Evolutionary conservation across 768 basidiomycete genomes (phyloP).

Genomic region (Suillus cothurnatus): DNA sequence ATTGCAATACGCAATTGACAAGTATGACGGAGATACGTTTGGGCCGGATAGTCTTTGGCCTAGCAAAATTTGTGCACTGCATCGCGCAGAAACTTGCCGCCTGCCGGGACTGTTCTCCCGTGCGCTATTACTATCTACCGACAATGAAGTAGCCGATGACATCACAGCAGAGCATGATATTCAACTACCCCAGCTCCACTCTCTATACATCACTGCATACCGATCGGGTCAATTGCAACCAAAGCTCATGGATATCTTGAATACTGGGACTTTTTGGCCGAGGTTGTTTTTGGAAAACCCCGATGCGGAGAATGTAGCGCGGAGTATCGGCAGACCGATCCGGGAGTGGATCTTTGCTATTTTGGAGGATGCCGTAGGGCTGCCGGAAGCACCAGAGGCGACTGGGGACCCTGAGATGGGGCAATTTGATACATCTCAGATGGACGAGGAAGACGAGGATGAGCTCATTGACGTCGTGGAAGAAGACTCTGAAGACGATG

Average conservation of each 20-base stretch:
- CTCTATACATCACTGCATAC: slow-evolving; percentile 63
- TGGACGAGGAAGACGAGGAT: slow-evolving; percentile 51
- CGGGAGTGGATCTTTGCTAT: slow-evolving; percentile 69
- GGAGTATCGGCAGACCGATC: slow-evolving; percentile 64
- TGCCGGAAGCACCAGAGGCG: slow-evolving; percentile 41
- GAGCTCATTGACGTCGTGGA: slow-evolving; percentile 71
- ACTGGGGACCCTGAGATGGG: slow-evolving; percentile 24
- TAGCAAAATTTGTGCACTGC: slow-evolving; percentile 62
- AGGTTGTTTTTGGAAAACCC: slow-evolving; percentile 77
- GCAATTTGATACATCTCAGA: slow-evolving; percentile 23
- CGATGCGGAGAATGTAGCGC: slow-evolving; percentile 65
- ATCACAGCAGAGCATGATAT: slow-evolving; percentile 17
- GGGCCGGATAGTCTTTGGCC: slow-evolving; percentile 51
- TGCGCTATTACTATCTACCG: slow-evolving; percentile 31
- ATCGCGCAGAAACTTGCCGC: slow-evolving; percentile 57
- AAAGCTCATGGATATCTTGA: slow-evolving; percentile 59
- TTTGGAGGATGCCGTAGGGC: slow-evolving; percentile 66
- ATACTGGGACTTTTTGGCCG: slow-evolving; percentile 70
- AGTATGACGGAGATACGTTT: slow-evolving; percentile 45
- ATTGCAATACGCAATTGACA: slow-evolving; percentile 76
- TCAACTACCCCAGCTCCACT: slow-evolving; percentile 36
- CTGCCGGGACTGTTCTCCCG: slow-evolving; percentile 55
- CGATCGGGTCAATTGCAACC: slow-evolving; percentile 59
- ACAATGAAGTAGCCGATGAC: not conserved
- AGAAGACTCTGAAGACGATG: slow-evolving; percentile 50